Evolutionary conservation across 495 filamentous ascomycete species (phyloP).

Genomic region (Aspergillus cristatus): DNA sequence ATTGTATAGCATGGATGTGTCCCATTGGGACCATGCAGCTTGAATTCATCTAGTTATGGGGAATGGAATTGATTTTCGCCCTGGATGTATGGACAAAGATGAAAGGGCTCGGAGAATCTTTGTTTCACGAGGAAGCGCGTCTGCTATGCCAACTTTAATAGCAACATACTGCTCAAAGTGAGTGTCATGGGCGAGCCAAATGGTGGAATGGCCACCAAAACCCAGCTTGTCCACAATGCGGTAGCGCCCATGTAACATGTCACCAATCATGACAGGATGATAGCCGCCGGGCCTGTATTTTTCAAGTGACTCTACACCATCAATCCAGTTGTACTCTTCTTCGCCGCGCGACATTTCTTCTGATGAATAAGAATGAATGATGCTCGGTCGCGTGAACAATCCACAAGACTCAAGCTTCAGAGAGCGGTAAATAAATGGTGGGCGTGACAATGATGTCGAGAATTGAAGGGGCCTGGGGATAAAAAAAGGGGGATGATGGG

Average conservation of each 20-base stretch:
- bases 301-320: slow-evolving; percentile 24
- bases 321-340: slow-evolving; percentile 24
- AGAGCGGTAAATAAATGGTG: too few relatives aligned
- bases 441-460: too few relatives aligned
- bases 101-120: slow-evolving; percentile 19
- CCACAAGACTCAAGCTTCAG: too few relatives aligned
- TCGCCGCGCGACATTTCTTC: not conserved
- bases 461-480: too few relatives aligned
- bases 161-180: slow-evolving; percentile 20
- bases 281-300: slow-evolving; percentile 26
- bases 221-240: slow-evolving; percentile 46
- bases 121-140: slow-evolving; percentile 9
- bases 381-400: too few relatives aligned
- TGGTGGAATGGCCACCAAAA: slow-evolving; percentile 40
- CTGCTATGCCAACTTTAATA: slow-evolving; percentile 21
- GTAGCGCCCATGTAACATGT: slow-evolving; percentile 27
- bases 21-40: slow-evolving; percentile 22
- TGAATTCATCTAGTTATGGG: slow-evolving; percentile 17
- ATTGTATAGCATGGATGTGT: slow-evolving; percentile 20
- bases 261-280: slow-evolving; percentile 40
- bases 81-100: slow-evolving; percentile 8
- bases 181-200: slow-evolving; percentile 46
- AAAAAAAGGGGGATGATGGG: too few relatives aligned
- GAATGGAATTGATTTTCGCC: slow-evolving; percentile 7
- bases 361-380: too few relatives aligned